These are phyloP conservation scores for Corymbia calophylla DNA, from an alignment of 441 rosid genomes.

Conservation along the genomic window DNA sequence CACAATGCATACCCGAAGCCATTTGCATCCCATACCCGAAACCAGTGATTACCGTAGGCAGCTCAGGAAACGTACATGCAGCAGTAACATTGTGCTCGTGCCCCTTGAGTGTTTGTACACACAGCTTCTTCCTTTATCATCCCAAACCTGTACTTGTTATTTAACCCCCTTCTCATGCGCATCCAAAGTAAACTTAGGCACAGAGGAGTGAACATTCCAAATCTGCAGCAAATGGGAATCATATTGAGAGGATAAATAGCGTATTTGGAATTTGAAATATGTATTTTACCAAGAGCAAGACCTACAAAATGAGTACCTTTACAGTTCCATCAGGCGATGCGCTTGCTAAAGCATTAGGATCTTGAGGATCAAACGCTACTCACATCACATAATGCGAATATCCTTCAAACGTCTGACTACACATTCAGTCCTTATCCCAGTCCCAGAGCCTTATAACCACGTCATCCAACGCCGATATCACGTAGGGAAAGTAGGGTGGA, in stretches of 20 bases:
- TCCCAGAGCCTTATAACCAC: slow-evolving; percentile 1
- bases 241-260: background rate
- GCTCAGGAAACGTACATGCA: no score
- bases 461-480: background rate
- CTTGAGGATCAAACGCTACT: background rate
- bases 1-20: background rate
- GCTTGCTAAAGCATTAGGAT: background rate
- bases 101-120: no score
- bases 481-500: background rate
- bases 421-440: slow-evolving; percentile 2
- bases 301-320: background rate
- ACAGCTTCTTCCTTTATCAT: no score
- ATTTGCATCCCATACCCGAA: background rate
- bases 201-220: background rate
- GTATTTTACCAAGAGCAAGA: background rate
- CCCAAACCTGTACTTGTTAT: no score
- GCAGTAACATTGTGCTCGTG: no score
- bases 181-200: background rate
- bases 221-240: background rate
- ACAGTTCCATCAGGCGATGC: background rate
- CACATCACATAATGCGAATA: slow-evolving; percentile 7
- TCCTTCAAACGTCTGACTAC: background rate
- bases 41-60: no score
- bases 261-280: background rate
- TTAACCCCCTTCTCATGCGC: background rate